These are phyloP conservation scores for Crucihimalaya himalaica DNA, from an alignment of 345 rosid species.

Conservation along the genomic window DNA sequence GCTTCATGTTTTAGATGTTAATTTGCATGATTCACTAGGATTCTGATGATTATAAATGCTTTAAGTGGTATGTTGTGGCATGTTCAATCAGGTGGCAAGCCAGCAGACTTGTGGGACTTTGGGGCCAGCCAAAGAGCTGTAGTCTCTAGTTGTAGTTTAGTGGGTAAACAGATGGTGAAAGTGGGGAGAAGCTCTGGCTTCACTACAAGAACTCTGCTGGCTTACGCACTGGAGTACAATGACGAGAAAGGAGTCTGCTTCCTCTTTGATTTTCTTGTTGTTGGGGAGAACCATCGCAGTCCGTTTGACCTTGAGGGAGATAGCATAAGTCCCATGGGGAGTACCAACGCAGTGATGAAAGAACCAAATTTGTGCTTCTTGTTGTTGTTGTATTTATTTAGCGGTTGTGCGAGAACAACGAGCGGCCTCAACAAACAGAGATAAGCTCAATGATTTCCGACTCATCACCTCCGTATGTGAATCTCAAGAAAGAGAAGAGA, in stretches of 20 bases:
- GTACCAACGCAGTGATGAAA: conserved; percentile 64
- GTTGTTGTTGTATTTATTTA: conserved; percentile 33
- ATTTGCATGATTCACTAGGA: background rate
- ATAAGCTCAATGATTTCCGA: conserved; percentile 77
- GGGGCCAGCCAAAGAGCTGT: conserved; percentile 87
- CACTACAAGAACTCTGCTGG: conserved; percentile 89
- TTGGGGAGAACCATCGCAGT: conserved; percentile 92
- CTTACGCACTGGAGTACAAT: conserved; percentile 93
- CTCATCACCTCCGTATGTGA: conserved; percentile 60
- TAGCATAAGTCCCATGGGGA: conserved; percentile 96
- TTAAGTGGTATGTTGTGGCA: background rate
- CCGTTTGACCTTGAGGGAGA: conserved; percentile 98
- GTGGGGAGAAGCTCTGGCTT: conserved; percentile 98
- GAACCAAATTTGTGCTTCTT: background rate
- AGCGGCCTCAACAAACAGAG: conserved; percentile 63
- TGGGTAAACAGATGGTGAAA: conserved; percentile 85
- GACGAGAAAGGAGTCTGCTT: conserved; percentile 97
- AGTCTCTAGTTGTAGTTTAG: conserved; percentile 77
- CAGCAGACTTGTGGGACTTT: conserved; percentile 95
- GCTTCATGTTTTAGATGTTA: background rate
- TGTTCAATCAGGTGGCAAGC: conserved; percentile 72
- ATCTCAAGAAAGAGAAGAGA: conserved; percentile 54
- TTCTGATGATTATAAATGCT: background rate
- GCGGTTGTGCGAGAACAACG: conserved; percentile 76
- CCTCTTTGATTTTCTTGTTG: conserved; percentile 96